Percentiles rank a stretch among this genome's conserved stretches.
These are phyloP conservation scores for Escovopsis sp. DNA, from an alignment of 2,329 filamentous ascomycete species.

Conservation along the genomic window DNA sequence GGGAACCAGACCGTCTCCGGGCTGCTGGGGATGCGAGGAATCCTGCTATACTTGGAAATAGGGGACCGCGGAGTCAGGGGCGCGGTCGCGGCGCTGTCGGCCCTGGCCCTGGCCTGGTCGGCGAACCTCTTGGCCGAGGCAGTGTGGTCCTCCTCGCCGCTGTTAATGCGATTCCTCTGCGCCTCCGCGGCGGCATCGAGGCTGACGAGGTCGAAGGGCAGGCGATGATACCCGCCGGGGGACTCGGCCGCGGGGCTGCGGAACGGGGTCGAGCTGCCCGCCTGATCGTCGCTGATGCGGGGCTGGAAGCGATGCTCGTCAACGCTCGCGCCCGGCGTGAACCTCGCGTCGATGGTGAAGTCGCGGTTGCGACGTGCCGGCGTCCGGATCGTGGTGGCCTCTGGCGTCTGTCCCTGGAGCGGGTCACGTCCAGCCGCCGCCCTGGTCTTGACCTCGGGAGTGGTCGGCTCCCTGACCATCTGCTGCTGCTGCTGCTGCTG, in stretches of 20 bases:
- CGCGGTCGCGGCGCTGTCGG: constrained; percentile 10
- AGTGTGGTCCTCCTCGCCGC: constrained; percentile 24
- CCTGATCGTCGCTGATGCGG: neutral
- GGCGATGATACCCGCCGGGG: constrained; percentile 1
- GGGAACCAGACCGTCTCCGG: neutral
- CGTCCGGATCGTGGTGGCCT: neutral
- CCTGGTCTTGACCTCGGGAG: too few species aligned
- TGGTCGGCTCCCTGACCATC: too few species aligned
- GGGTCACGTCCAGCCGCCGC: too few species aligned
- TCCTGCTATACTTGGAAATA: neutral
- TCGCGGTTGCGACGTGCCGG: neutral
- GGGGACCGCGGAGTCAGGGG: neutral
- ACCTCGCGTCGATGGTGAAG: neutral
- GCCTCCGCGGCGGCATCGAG: constrained; percentile 22
- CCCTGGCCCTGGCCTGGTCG: constrained; percentile 15
- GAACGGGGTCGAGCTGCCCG: neutral
- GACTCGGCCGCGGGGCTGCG: neutral
- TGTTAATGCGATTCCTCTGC: constrained; percentile 17
- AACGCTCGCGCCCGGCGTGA: neutral
- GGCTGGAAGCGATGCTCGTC: neutral
- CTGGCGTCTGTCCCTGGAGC: too few species aligned
- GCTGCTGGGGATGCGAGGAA: neutral
- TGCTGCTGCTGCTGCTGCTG: too few species aligned
- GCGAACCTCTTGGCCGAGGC: constrained; percentile 15
- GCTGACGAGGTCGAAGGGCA: constrained; percentile 24